Conservation (phyloP, 345 rosid species). For the Kernera saxatilis region DNA sequence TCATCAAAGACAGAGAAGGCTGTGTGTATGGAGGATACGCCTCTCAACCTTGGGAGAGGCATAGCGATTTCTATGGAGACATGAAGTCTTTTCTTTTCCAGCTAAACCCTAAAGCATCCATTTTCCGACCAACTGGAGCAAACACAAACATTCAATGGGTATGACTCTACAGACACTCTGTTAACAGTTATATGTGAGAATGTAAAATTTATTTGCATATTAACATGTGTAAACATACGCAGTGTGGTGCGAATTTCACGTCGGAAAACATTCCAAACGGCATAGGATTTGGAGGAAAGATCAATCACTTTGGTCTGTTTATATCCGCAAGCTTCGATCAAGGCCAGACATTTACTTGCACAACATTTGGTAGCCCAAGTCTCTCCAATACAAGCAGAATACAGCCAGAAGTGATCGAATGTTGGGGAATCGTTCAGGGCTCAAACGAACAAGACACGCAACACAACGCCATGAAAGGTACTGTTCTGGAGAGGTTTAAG, state of each 20-base stretch:
- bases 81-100: conserved; percentile 89
- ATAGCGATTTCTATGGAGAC: conserved; percentile 85
- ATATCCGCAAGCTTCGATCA: conserved; percentile 70
- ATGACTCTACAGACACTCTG: conserved; percentile 5
- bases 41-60: conserved; percentile 86
- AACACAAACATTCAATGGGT: conserved; percentile 90
- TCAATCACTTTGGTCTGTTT: conserved; percentile 74
- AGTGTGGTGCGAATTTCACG: conserved; percentile 85
- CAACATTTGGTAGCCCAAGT: conserved; percentile 79
- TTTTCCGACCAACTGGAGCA: conserved; percentile 80
- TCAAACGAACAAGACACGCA: conserved; percentile 36
- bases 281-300: conserved; percentile 80
- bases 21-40: conserved; percentile 84
- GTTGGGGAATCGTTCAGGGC: conserved; percentile 66
- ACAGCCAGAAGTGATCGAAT: conserved; percentile 72
- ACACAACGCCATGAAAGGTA: conserved; percentile 40
- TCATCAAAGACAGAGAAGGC: conserved; percentile 77
- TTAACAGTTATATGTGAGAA: not conserved
- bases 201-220: not conserved
- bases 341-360: conserved; percentile 67
- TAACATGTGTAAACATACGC: conserved; percentile 7
- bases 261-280: conserved; percentile 95
- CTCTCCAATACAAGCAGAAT: conserved; percentile 51
- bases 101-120: conserved; percentile 63
- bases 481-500: conserved; percentile 68